phyloP scores from a whole-genome alignment of 163 green algal genomes.

The Smithsoniella earleae region DNA sequence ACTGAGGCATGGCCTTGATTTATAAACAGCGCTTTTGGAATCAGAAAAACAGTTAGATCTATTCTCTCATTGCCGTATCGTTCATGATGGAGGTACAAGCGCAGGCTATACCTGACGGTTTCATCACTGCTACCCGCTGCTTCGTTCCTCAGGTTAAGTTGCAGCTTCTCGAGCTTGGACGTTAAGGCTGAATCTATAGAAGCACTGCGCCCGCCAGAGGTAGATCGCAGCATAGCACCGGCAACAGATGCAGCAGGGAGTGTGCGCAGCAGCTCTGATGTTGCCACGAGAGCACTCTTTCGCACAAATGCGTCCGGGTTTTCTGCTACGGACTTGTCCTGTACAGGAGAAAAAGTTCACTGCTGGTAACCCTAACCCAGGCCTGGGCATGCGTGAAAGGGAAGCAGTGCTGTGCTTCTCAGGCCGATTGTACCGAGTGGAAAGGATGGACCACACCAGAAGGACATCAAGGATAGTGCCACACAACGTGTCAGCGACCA shows the following conservation, averaged over 20 bases:
- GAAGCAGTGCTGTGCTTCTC: too few relatives aligned
- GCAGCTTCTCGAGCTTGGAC: not conserved
- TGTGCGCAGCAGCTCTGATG: constrained; percentile 20
- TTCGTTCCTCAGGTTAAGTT: not conserved
- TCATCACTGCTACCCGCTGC: not conserved
- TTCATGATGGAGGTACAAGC: too few relatives aligned
- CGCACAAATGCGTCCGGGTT: not conserved
- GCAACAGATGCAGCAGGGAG: not conserved
- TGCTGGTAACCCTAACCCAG: too few relatives aligned
- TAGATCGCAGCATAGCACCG: constrained; percentile 1
- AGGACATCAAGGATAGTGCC: not conserved
- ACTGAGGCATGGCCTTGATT: too few relatives aligned
- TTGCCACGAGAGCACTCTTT: constrained; percentile 25
- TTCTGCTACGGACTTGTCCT: not conserved
- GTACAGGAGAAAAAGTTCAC: too few relatives aligned
- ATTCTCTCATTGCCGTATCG: too few relatives aligned
- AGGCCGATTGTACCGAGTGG: too few relatives aligned
- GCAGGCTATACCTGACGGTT: too few relatives aligned
- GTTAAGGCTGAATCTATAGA: not conserved
- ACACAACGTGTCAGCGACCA: not conserved
- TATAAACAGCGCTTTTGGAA: not conserved
- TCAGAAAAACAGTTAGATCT: not conserved
- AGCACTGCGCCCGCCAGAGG: not conserved
- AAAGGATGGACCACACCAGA: too few relatives aligned
- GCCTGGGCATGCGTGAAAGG: too few relatives aligned